These are phyloP conservation scores for Acephala macrosclerotiorum DNA, from an alignment of 2,329 filamentous ascomycete genomes.

Conservation along the genomic window DNA sequence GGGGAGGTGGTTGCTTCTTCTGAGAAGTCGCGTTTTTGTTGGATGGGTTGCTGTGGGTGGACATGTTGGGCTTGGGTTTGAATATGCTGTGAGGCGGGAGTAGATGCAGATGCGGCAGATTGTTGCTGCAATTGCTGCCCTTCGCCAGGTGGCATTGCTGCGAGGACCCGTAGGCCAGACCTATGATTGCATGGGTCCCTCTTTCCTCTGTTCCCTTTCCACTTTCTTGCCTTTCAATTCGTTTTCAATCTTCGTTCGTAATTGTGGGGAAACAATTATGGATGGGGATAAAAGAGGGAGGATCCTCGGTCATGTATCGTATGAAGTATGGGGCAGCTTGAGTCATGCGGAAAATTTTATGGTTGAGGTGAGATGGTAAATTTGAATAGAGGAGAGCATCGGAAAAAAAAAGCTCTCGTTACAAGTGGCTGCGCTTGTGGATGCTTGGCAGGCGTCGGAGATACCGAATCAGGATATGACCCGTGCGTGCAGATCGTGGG, in stretches of 20 bases:
- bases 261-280: neutral
- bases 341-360: slow-evolving; percentile 23
- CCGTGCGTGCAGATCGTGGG: neutral
- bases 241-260: neutral
- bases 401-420: neutral
- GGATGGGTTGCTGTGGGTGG: slow-evolving; percentile 8
- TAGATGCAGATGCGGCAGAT: neutral
- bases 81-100: neutral
- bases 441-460: neutral
- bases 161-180: slow-evolving; percentile 29
- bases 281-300: no score
- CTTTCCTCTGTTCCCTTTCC: neutral
- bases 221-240: neutral
- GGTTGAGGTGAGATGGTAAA: neutral
- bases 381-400: neutral
- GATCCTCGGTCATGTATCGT: slow-evolving; percentile 27
- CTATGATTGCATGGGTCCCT: slow-evolving; percentile 24
- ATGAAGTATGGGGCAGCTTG: slow-evolving; percentile 15
- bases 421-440: neutral
- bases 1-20: slow-evolving; percentile 28
- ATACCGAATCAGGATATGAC: neutral
- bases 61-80: neutral
- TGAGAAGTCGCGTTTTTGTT: slow-evolving; percentile 33
- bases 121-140: slow-evolving; percentile 14
- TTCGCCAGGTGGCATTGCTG: slow-evolving; percentile 34